Base-by-base conservation (phyloP, 2,329 filamentous ascomycete species). In the Colletotrichum gigasporum region DNA sequence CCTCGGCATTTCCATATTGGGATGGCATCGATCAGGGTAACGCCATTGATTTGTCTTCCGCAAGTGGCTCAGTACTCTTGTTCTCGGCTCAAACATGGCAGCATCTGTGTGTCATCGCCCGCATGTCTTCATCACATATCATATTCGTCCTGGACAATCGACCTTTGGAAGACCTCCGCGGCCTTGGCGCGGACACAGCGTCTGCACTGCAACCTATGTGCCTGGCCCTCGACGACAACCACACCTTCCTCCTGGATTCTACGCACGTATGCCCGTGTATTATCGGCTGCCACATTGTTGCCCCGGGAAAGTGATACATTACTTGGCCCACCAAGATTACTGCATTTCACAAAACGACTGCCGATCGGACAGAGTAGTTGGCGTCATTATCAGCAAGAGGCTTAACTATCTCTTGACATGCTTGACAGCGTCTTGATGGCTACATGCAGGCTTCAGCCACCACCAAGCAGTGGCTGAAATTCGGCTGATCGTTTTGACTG, bases 161-260 rank as follows among this genome's bases (percentile, higher is more conserved):
- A 54, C 32, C 28, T 37, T 61, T 48, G 42, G 50, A 47, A 54
- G 41, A 54, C 56, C 54, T 64, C 61, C 61, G 61, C 61, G 61
- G 56, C 9, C 56, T 61, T 64, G 61, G 61, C 61, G 18, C 7
- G 16, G 28, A 54, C 35, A 32, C 28, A 48, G 28, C 12, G 28
- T 7, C 48, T 61, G 35, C 56, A 55, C 44, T 61, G 26, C 61
- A 20, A 54, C 55, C 11, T 50, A 5, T 28, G 16, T 47, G 18
- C 53, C 39, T 44, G 11, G 53, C 42, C 41, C 18, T 28, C 34
- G 34, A 50, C 24, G 30, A 24, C 24, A 47, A 50, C 26, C 34
- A 32, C n/a, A 12, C 41, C 24, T 11, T 12, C 14, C n/a, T 37
- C 9, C 28, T 35, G n/a, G 47, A 26, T 41, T 26, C 34, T 54